Conservation (phyloP, 2,329 filamentous ascomycete species). For the Cercospora citrullina region DNA sequence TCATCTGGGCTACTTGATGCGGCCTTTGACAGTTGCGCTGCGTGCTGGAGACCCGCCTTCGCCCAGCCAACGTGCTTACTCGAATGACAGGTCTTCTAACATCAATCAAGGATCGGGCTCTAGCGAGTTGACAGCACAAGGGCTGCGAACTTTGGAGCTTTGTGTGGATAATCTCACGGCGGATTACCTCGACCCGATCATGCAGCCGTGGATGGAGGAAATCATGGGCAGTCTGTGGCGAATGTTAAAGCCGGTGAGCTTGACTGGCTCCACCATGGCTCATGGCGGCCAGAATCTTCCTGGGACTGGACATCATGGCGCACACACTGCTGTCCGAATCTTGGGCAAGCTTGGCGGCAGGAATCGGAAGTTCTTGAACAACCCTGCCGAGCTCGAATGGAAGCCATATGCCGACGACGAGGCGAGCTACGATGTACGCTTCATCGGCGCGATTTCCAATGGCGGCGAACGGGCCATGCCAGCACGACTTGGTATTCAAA, state of each 20-base stretch:
- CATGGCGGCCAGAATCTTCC: constrained; percentile 24
- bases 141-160: constrained; percentile 86
- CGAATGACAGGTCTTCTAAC: constrained; percentile 28
- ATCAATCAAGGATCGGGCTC: constrained; percentile 29
- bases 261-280: constrained; percentile 55
- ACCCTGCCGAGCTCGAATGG: constrained; percentile 79
- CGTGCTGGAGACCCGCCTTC: constrained; percentile 67
- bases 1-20: constrained; percentile 95
- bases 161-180: constrained; percentile 98
- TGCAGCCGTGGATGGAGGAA: constrained; percentile 98
- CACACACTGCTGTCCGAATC: constrained; percentile 96
- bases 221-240: constrained; percentile 97
- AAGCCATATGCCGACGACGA: constrained; percentile 84
- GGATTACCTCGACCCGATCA: constrained; percentile 96
- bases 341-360: constrained; percentile 93
- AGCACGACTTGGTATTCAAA: constrained; percentile 79
- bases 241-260: constrained; percentile 87
- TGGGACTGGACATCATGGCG: constrained; percentile 71
- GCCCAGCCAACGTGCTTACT: constrained; percentile 21
- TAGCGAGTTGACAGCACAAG: constrained; percentile 84
- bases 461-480: constrained; percentile 77
- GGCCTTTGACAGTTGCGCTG: constrained; percentile 91
- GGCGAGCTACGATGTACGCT: constrained; percentile 81
- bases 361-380: constrained; percentile 92
- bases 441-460: constrained; percentile 79